phyloP scores from a whole-genome alignment of 129 eudicot species.

The Mikania micrantha region DNA sequence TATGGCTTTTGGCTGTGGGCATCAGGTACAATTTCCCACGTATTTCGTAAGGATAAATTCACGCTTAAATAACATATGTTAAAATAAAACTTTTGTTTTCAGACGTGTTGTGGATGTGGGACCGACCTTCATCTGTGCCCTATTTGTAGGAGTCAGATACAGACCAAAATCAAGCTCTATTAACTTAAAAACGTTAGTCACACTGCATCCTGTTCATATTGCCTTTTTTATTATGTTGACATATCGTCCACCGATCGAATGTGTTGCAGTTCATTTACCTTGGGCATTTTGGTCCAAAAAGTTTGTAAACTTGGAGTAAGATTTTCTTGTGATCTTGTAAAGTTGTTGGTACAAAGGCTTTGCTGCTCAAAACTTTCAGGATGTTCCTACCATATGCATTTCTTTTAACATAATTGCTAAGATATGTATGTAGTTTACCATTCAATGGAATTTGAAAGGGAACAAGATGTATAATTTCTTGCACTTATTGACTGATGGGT shows the following conservation, averaged over 20 bases:
- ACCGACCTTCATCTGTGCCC: slow-evolving; percentile 71
- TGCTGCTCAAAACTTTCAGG: slow-evolving; percentile 7
- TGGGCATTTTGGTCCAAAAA: slow-evolving; percentile 13
- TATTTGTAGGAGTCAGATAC: slow-evolving; percentile 57
- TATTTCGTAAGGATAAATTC: not conserved
- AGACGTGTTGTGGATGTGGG: slow-evolving; percentile 90
- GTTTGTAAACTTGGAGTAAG: slow-evolving; percentile 10
- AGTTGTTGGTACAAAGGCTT: slow-evolving; percentile 9
- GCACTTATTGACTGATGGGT: too few species aligned
- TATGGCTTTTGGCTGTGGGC: slow-evolving; percentile 97
- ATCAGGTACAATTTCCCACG: slow-evolving; percentile 50
- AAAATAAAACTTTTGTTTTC: slow-evolving; percentile 31
- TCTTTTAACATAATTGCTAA: too few species aligned
- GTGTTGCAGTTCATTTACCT: not conserved
- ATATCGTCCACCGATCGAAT: not conserved
- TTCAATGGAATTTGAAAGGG: too few species aligned
- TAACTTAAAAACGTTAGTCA: slow-evolving; percentile 3
- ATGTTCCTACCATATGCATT: slow-evolving; percentile 29
- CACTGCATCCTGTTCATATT: slow-evolving; percentile 10
- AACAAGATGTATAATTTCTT: too few species aligned
- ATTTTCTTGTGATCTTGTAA: slow-evolving; percentile 30
- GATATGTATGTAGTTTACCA: too few species aligned
- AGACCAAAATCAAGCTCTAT: slow-evolving; percentile 83
- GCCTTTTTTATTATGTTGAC: not conserved
- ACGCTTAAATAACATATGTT: not conserved